Evolutionary conservation across 2,329 filamentous ascomycete genomes (phyloP), one percentile per base, ranked within the genome.

Genomic region (Sporothrix luriei): DNA sequence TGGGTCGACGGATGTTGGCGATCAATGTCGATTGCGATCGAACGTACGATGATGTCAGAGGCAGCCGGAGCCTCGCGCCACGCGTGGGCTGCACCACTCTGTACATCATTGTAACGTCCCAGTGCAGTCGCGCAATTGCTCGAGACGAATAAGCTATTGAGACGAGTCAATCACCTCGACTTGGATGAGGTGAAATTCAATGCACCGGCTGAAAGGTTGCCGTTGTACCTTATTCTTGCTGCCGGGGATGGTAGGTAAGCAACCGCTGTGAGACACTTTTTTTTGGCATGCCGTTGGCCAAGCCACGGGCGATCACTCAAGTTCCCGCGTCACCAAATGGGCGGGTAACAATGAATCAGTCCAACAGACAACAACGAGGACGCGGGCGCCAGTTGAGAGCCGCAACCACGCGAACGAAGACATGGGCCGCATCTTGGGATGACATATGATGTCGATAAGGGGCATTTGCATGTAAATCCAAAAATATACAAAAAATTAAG

Each of bases 1-100:
- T 48, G 57, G 57, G 38, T 10, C 61, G 43, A n/a, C 24, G 11
- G 61, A 24, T 16, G 14, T 7, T 48, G 61, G 24, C 43, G 24
- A 49, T 33, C 61, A n/a, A 14, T 9, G 38, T 46, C 21, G 57
- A 26, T 14, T 33, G 57, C 43, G 57, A 24, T 13, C 13, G 16
- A 51, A 21, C 62, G 48, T 54, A 26, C 16, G 62, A 51, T 38
- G 29, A 51, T 64, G 61, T 49, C 61, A 64, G 16, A 7, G 43
- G 61, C 48, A 52, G 26, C 11, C 29, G 62, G 4, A 66, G 62
- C 62, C 62, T 66, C 62, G 48, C n/a, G 10, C 62, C 62, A 40
- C 62, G 62, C 19, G 29, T 11, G 11, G 26, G 26, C 5, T 51
- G 48, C 19, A 52, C 40, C 43, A 66, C 10, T 33, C 48, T 51